phyloP scores from a whole-genome alignment of 768 basidiomycete species.

The Mycena indigotica region DNA sequence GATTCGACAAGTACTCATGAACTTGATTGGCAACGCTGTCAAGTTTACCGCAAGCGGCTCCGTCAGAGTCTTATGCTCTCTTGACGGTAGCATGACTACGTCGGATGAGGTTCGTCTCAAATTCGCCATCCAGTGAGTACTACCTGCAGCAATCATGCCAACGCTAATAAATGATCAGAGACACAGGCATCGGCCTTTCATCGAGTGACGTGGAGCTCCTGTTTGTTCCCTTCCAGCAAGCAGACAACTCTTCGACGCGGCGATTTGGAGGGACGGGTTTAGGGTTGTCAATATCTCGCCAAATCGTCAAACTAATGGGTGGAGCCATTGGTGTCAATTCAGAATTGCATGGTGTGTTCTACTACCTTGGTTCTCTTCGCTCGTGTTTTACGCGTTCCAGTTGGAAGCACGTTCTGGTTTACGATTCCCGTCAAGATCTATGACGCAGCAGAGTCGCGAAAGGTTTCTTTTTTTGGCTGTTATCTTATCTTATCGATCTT shows the following conservation, averaged over 20 bases:
- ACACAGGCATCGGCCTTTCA: slow-evolving; percentile 73
- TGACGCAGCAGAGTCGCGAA: slow-evolving; percentile 56
- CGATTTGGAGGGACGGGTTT: slow-evolving; percentile 79
- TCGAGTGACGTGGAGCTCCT: slow-evolving; percentile 65
- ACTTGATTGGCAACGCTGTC: slow-evolving; percentile 75
- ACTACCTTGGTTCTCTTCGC: neutral
- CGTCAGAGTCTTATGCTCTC: slow-evolving; percentile 62
- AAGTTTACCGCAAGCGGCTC: slow-evolving; percentile 70
- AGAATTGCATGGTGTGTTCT: slow-evolving; percentile 43
- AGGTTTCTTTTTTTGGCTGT: slow-evolving; percentile 36
- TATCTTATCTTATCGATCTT: slow-evolving; percentile 4
- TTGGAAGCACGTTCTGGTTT: slow-evolving; percentile 75
- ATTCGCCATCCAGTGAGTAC: slow-evolving; percentile 62
- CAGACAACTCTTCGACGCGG: slow-evolving; percentile 76
- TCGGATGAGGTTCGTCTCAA: slow-evolving; percentile 55
- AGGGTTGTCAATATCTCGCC: slow-evolving; percentile 72
- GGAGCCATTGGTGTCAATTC: slow-evolving; percentile 73
- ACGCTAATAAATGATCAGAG: slow-evolving; percentile 39
- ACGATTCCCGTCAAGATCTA: slow-evolving; percentile 66
- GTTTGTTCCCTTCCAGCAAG: slow-evolving; percentile 78
- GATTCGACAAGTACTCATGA: slow-evolving; percentile 79
- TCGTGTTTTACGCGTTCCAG: neutral
- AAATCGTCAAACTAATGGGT: slow-evolving; percentile 75
- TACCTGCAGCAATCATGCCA: neutral
- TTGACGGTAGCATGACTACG: slow-evolving; percentile 42